Evolutionary conservation across 2,329 filamentous ascomycete genomes (phyloP).

Genomic region (Pestalotiopsis sp.): DNA sequence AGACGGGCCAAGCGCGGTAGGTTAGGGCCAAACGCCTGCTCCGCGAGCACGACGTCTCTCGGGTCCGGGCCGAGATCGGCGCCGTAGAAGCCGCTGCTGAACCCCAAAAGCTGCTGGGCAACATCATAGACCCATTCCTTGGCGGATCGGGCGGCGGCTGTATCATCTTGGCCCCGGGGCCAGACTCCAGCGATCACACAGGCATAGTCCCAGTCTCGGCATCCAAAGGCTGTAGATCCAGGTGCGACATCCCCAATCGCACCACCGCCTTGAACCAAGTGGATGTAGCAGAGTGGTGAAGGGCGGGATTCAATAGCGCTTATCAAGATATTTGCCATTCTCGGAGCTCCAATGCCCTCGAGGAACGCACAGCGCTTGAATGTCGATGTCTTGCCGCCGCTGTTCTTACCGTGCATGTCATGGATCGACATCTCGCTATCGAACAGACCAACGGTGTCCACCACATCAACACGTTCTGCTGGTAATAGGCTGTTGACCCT

Average conservation of each 20-base stretch:
- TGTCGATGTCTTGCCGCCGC: constrained; percentile 60
- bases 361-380: constrained; percentile 69
- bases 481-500: constrained; percentile 33
- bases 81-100: constrained; percentile 55
- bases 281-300: constrained; percentile 59
- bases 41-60: constrained; percentile 53
- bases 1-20: constrained; percentile 48
- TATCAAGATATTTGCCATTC: constrained; percentile 40
- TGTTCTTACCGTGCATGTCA: constrained; percentile 60
- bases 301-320: constrained; percentile 50
- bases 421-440: constrained; percentile 64
- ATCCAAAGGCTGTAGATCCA: constrained; percentile 61
- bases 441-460: constrained; percentile 56
- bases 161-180: constrained; percentile 54
- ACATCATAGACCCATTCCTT: constrained; percentile 61
- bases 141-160: constrained; percentile 36
- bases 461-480: constrained; percentile 31
- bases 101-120: constrained; percentile 46
- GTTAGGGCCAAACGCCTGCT: constrained; percentile 61
- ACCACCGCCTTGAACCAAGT: constrained; percentile 63
- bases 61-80: constrained; percentile 67
- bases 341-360: constrained; percentile 42
- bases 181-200: constrained; percentile 67
- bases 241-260: constrained; percentile 45
- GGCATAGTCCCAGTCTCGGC: constrained; percentile 65